These are phyloP conservation scores for Hysterium pulicare DNA, from an alignment of 2,329 filamentous ascomycete genomes.

Conservation along the genomic window DNA sequence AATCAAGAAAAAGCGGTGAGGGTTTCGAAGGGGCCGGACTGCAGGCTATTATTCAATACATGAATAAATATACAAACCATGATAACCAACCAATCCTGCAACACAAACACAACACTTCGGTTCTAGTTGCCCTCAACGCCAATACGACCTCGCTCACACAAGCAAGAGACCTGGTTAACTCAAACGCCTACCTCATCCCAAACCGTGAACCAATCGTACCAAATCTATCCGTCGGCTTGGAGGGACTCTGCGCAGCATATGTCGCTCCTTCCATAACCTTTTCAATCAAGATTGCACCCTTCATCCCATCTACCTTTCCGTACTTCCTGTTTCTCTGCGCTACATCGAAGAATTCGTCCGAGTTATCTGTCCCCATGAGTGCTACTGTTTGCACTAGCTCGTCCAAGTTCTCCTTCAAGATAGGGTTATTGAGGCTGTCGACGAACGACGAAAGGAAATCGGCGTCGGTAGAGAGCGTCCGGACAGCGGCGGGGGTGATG, in stretches of 20 bases:
- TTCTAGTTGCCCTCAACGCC: no score
- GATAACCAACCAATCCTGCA: no score
- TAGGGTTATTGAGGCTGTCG: slow-evolving; percentile 78
- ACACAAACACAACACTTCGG: no score
- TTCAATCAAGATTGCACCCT: slow-evolving; percentile 84
- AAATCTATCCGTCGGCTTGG: slow-evolving; percentile 5
- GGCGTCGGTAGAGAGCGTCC: slow-evolving; percentile 77
- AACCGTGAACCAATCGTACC: slow-evolving; percentile 6
- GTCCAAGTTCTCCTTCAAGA: slow-evolving; percentile 83
- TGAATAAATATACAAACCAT: no score
- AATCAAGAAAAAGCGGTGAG: no score
- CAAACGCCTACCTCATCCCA: slow-evolving; percentile 4
- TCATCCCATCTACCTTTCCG: slow-evolving; percentile 84
- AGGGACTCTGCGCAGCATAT: slow-evolving; percentile 8
- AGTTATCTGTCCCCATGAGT: slow-evolving; percentile 79
- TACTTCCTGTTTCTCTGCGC: slow-evolving; percentile 89
- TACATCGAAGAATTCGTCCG: slow-evolving; percentile 96
- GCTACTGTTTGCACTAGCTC: slow-evolving; percentile 91
- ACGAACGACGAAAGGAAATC: slow-evolving; percentile 83
- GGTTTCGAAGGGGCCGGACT: no score
- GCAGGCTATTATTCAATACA: no score
- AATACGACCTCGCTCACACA: no score
- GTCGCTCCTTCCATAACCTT: slow-evolving; percentile 51
- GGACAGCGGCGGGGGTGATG: slow-evolving; percentile 84
- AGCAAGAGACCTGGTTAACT: no score